A percentile compares a stretch with the other conserved stretches of the same genome.
Conservation (phyloP, 352 stramenopile genomes). For the Globisporangium parvum region DNA sequence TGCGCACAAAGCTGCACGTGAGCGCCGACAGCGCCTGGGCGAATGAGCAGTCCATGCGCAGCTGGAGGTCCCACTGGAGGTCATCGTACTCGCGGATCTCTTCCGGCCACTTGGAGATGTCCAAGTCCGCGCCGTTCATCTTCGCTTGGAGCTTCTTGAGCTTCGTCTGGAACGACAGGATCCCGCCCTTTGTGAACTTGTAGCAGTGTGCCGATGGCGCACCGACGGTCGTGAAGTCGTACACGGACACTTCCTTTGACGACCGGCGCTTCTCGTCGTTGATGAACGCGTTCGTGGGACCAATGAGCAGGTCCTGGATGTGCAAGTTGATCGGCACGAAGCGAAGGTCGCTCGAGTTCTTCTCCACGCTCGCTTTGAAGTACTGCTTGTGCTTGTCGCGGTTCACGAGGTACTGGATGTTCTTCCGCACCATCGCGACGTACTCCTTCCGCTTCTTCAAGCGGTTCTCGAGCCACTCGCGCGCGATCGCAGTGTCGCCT, state of each 20-base stretch:
- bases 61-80: conserved; percentile 79
- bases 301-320: conserved; percentile 81
- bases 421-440: conserved; percentile 70
- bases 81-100: conserved; percentile 81
- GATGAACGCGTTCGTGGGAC: conserved; percentile 77
- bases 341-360: conserved; percentile 72
- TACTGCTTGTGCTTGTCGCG: conserved; percentile 87
- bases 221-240: conserved; percentile 84
- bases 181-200: conserved; percentile 86
- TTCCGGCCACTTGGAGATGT: conserved; percentile 73
- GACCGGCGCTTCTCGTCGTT: conserved; percentile 70
- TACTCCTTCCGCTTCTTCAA: conserved; percentile 80
- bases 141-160: conserved; percentile 82
- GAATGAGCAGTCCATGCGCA: conserved; percentile 79
- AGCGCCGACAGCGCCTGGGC: conserved; percentile 69
- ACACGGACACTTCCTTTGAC: conserved; percentile 79
- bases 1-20: conserved; percentile 79
- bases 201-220: conserved; percentile 75
- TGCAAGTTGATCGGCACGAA: conserved; percentile 88
- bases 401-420: conserved; percentile 83
- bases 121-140: conserved; percentile 57
- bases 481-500: conserved; percentile 61
- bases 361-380: conserved; percentile 87
- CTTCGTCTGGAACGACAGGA: conserved; percentile 70
- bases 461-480: conserved; percentile 76